phyloP scores from a whole-genome alignment of 1,284 basidiomycete genomes.

The Leucocoprinus gongylophorus region DNA sequence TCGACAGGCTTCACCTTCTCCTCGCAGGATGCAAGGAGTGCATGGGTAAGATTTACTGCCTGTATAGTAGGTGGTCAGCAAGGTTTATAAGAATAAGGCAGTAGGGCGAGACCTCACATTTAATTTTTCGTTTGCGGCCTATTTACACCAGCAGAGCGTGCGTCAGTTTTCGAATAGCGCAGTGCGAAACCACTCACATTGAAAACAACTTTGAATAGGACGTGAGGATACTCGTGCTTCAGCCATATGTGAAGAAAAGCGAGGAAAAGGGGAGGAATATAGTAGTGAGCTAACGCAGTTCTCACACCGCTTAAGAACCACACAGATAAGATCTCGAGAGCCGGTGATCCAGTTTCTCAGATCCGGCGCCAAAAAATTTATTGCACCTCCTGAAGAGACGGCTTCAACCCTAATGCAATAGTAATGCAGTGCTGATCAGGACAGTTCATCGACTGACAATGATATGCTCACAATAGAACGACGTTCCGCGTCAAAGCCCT shows the following conservation, averaged over 20 bases:
- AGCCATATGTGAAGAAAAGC: constrained; percentile 2
- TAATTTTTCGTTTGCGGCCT: constrained; percentile 13
- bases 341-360: constrained; percentile 1
- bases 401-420: neutral
- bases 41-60: constrained; percentile 13
- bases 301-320: neutral
- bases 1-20: constrained; percentile 11
- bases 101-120: constrained; percentile 1
- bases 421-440: constrained; percentile 2
- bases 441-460: neutral
- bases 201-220: constrained; percentile 11
- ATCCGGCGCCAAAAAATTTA: neutral
- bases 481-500: neutral
- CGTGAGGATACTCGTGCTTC: constrained; percentile 8
- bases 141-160: neutral
- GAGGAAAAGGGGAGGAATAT: neutral
- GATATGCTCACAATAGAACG: neutral
- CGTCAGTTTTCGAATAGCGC: neutral
- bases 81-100: too few relatives aligned
- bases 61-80: neutral
- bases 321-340: constrained; percentile 1
- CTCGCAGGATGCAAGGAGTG: constrained; percentile 10
- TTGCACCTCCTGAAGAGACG: constrained; percentile 2
- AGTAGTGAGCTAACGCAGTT: neutral
- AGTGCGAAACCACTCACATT: constrained; percentile 2